These are phyloP conservation scores for Curvularia lunata DNA, from an alignment of 2,329 filamentous ascomycete genomes.

Conservation along the genomic window DNA sequence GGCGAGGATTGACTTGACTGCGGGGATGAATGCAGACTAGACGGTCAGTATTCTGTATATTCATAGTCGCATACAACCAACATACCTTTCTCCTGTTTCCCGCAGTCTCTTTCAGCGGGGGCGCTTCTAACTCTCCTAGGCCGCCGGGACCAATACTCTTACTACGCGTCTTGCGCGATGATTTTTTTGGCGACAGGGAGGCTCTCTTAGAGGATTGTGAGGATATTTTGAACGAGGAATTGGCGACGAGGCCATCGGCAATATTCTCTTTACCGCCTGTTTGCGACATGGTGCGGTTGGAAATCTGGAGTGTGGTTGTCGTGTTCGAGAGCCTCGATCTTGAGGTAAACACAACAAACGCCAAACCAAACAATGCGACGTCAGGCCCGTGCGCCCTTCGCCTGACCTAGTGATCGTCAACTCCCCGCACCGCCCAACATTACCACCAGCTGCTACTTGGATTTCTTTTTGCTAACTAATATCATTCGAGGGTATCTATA, in stretches of 20 bases:
- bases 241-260: conserved; percentile 48
- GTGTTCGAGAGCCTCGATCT: conserved; percentile 11
- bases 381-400: conserved; percentile 10
- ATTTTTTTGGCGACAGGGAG: conserved; percentile 28
- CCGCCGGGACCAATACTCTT: conserved; percentile 96
- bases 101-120: conserved; percentile 70
- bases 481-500: conserved; percentile 2
- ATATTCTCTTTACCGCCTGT: conserved; percentile 75
- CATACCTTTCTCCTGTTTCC: conserved; percentile 82
- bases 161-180: conserved; percentile 66
- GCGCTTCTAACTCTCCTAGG: conserved; percentile 86
- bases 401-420: conserved; percentile 8
- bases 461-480: neutral
- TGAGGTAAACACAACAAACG: conserved; percentile 20
- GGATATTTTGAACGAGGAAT: conserved; percentile 33
- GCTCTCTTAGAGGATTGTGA: conserved; percentile 34
- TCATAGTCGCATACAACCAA: neutral
- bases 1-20: conserved; percentile 62
- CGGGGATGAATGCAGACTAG: conserved; percentile 56
- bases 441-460: neutral
- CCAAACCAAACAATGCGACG: conserved; percentile 20
- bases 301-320: conserved; percentile 10
- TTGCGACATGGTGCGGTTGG: conserved; percentile 39
- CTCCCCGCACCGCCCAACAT: conserved; percentile 4
- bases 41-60: conserved; percentile 23